phyloP scores from a whole-genome alignment of 2,329 filamentous ascomycete genomes.

The Alternaria metachromatica region DNA sequence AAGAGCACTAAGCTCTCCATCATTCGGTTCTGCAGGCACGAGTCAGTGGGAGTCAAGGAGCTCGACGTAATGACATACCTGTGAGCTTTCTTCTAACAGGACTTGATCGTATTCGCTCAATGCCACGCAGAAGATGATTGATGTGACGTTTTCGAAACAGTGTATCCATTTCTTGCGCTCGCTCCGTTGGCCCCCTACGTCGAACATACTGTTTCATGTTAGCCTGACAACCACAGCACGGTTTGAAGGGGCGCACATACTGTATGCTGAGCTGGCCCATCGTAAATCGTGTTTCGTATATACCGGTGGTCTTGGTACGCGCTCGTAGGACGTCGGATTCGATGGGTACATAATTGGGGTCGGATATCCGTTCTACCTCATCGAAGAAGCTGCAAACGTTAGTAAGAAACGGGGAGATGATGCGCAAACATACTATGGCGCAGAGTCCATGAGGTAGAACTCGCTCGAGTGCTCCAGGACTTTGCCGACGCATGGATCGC shows the following conservation, averaged over 20 bases:
- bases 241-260: conserved; percentile 62
- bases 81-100: conserved; percentile 93
- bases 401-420: conserved; percentile 10
- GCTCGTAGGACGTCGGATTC: conserved; percentile 96
- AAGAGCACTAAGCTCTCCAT: conserved; percentile 97
- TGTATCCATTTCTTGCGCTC: conserved; percentile 99
- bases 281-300: conserved; percentile 97
- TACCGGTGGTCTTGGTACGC: conserved; percentile 97
- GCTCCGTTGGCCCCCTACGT: conserved; percentile 95
- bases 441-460: conserved; percentile 99
- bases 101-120: conserved; percentile 99
- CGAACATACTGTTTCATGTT: conserved; percentile 82
- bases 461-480: conserved; percentile 95
- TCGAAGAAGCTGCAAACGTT: conserved; percentile 81
- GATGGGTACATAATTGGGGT: conserved; percentile 84
- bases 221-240: conserved; percentile 25
- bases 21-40: conserved; percentile 82
- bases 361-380: conserved; percentile 83
- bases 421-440: conserved; percentile 78
- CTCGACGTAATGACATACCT: conserved; percentile 64
- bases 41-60: conserved; percentile 29
- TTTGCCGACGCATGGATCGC: conserved; percentile 80
- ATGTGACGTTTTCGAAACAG: conserved; percentile 99
- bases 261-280: conserved; percentile 99
- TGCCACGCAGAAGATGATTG: conserved; percentile 98